phyloP scores from a whole-genome alignment of 495 filamentous ascomycete species.

The Neurospora sp. region DNA sequence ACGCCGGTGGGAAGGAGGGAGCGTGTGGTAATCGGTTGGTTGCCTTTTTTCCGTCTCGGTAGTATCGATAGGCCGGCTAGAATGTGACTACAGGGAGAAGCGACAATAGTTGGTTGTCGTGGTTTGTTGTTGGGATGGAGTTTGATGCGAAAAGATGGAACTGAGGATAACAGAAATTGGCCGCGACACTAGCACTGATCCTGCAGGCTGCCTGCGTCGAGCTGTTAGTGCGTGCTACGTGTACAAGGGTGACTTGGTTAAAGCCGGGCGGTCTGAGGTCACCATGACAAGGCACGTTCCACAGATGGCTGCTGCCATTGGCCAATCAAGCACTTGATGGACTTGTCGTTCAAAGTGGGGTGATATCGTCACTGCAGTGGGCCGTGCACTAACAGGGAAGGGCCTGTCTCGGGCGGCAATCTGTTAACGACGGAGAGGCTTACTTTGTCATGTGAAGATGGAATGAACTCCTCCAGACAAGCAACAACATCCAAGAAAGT shows the following conservation, averaged over 20 bases:
- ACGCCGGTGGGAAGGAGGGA: background rate
- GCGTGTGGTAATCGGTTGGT: background rate
- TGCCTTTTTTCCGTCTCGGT: background rate
- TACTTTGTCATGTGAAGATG: background rate
- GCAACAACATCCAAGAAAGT: background rate
- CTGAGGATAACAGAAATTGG: background rate
- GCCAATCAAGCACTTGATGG: conserved; percentile 11
- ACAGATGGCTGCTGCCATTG: conserved; percentile 13
- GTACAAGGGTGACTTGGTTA: background rate
- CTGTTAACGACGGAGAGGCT: background rate
- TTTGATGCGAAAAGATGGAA: background rate
- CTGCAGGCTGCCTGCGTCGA: background rate
- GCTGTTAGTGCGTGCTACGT: background rate
- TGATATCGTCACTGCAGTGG: background rate
- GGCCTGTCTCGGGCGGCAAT: background rate
- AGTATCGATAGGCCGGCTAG: background rate
- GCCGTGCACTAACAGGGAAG: background rate
- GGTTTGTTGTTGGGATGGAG: background rate
- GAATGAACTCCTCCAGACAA: background rate
- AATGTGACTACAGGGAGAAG: background rate
- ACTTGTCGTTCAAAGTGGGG: background rate
- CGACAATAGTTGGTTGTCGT: background rate
- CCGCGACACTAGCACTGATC: background rate
- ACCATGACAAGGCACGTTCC: conserved; percentile 16
- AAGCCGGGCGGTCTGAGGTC: conserved; percentile 1